phyloP scores from a whole-genome alignment of 805 yeast genomes.

The Hanseniaspora opuntiae region DNA sequence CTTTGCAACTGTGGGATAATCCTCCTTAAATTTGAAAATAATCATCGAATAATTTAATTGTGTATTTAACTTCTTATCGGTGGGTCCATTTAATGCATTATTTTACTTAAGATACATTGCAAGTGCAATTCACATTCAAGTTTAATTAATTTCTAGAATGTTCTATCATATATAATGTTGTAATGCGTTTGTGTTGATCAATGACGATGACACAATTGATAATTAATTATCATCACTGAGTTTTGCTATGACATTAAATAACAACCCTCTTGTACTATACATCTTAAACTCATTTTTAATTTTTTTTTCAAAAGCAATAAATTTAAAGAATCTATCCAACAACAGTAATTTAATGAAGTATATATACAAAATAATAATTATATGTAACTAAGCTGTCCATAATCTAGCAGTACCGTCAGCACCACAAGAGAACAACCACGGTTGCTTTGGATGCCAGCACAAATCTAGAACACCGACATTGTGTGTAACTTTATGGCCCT shows the following conservation, averaged over 20 bases:
- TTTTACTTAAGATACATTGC: no score
- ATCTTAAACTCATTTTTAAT: not conserved
- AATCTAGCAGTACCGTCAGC: conserved; percentile 91
- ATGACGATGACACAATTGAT: no score
- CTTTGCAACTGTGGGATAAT: not conserved
- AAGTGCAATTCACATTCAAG: no score
- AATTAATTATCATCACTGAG: no score
- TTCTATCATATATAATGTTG: no score
- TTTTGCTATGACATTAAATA: no score
- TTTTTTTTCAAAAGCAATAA: not conserved
- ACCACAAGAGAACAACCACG: conserved; percentile 95
- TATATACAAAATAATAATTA: not conserved
- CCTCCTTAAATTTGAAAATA: not conserved
- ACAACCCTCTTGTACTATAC: no score
- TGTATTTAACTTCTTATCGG: not conserved
- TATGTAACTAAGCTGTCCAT: conserved; percentile 63
- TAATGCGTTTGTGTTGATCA: no score
- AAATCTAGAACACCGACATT: conserved; percentile 78
- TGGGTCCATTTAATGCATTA: not conserved
- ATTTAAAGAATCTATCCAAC: not conserved
- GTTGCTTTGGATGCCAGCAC: conserved; percentile 95
- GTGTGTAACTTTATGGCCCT: conserved; percentile 71
- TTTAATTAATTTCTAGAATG: no score
- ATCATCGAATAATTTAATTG: not conserved
- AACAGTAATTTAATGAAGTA: not conserved